Conservation (phyloP, 2,329 filamentous ascomycete species). For the Dactylellina cionopaga region DNA sequence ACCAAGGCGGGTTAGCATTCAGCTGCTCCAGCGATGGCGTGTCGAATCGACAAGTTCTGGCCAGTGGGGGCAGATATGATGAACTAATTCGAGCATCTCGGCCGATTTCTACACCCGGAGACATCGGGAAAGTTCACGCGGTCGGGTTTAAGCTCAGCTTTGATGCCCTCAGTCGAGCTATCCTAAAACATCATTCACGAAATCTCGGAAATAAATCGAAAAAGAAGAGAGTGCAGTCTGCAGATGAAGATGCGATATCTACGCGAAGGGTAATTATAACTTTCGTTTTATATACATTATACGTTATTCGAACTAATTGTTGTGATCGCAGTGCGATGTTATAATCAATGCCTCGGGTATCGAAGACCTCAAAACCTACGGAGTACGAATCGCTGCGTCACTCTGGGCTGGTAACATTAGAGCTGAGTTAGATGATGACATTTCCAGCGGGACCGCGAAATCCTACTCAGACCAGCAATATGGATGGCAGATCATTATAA, state of each 20-base stretch:
- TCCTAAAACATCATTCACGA: conserved; percentile 64
- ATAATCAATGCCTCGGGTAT: conserved; percentile 88
- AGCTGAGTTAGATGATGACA: conserved; percentile 84
- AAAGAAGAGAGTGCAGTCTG: conserved; percentile 62
- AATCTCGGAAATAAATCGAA: conserved; percentile 54
- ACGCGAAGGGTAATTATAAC: conserved; percentile 64
- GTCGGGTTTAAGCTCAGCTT: conserved; percentile 93
- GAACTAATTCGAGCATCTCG: conserved; percentile 84
- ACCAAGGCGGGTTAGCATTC: conserved; percentile 84
- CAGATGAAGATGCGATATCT: conserved; percentile 71
- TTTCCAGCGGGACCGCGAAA: conserved; percentile 81
- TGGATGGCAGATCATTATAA: conserved; percentile 82
- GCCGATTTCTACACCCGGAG: conserved; percentile 67
- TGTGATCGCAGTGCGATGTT: conserved; percentile 77
- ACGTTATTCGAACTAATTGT: too few relatives aligned
- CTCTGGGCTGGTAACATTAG: conserved; percentile 87
- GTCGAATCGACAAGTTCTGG: conserved; percentile 81
- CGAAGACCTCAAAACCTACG: conserved; percentile 76
- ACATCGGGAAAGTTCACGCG: conserved; percentile 76
- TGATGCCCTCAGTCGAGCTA: conserved; percentile 77
- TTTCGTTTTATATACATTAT: conserved; percentile 60
- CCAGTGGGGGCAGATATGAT: conserved; percentile 93
- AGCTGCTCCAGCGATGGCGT: conserved; percentile 89
- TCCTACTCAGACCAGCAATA: conserved; percentile 79
- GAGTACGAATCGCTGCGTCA: conserved; percentile 67